Evolutionary conservation across 306 rosid species (phyloP).

Genomic region (Luffa aegyptiaca): DNA sequence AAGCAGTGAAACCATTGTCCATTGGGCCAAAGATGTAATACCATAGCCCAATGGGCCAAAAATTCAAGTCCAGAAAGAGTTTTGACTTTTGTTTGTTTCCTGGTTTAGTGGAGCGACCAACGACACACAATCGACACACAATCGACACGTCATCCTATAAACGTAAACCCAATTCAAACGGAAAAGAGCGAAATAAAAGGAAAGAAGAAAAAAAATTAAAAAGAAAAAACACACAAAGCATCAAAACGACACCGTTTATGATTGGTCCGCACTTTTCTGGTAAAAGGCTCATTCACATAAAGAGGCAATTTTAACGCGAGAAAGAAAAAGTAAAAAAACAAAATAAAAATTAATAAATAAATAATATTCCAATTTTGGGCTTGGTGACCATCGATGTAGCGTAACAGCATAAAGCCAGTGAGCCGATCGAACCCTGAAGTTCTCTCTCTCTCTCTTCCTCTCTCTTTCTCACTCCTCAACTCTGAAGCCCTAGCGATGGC

Average conservation of each 20-base stretch:
- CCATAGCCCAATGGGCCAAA: background rate
- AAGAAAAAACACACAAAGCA: background rate
- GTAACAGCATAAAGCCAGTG: slow-evolving; percentile 3
- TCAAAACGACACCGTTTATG: background rate
- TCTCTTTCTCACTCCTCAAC: slow-evolving; percentile 11
- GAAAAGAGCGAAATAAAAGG: background rate
- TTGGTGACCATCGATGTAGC: slow-evolving; percentile 16
- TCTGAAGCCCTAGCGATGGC: slow-evolving; percentile 46
- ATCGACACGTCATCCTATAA: background rate
- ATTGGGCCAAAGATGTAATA: background rate
- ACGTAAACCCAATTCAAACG: background rate
- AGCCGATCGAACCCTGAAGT: background rate
- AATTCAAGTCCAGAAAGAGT: background rate
- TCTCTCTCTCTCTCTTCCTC: background rate
- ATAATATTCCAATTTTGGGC: slow-evolving; percentile 16
- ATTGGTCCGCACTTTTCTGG: background rate
- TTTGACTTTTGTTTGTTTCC: slow-evolving; percentile 11
- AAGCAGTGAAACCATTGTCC: background rate
- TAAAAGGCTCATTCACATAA: background rate
- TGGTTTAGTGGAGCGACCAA: background rate
- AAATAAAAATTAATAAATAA: background rate
- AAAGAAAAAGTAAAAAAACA: background rate
- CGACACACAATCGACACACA: background rate
- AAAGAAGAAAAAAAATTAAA: background rate
- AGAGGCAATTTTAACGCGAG: background rate